A percentile compares a stretch with the other conserved stretches of the same genome.
Conservation (phyloP, 2,329 filamentous ascomycete species). For the Fusarium globosum region DNA sequence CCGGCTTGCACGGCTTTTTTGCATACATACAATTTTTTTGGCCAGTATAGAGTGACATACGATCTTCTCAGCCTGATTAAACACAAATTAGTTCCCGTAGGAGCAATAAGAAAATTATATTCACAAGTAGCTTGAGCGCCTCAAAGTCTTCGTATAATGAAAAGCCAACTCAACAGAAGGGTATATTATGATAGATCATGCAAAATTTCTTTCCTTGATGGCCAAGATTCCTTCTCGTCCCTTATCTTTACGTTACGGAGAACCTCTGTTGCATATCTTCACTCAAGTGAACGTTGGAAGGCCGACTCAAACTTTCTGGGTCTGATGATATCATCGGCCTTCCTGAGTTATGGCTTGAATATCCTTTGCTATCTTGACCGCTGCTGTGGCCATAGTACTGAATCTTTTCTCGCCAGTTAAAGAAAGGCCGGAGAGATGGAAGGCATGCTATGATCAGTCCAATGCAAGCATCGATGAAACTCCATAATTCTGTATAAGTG, state of each 20-base stretch:
- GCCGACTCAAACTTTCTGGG: background rate
- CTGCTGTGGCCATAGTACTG: conserved; percentile 2
- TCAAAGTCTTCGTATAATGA: background rate
- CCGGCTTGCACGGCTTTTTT: background rate
- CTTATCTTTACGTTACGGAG: background rate
- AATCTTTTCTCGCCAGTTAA: conserved; percentile 1
- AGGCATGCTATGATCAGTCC: conserved; percentile 20
- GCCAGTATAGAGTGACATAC: background rate
- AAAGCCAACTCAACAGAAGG: background rate
- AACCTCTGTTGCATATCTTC: background rate
- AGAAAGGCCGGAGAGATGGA: conserved; percentile 15
- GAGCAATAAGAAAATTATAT: too few species aligned
- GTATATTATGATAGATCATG: background rate
- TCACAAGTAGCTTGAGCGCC: too few species aligned
- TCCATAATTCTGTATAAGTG: conserved; percentile 5
- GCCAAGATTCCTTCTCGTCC: rapidly evolving
- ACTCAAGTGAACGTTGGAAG: background rate
- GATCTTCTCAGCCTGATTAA: too few species aligned
- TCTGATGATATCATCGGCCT: background rate
- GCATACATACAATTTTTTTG: background rate
- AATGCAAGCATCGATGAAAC: conserved; percentile 9
- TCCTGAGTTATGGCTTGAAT: background rate
- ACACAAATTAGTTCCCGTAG: background rate
- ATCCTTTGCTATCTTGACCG: background rate
- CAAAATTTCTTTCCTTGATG: background rate